phyloP scores from a whole-genome alignment of 306 rosid genomes.

The Coriaria nepalensis region DNA sequence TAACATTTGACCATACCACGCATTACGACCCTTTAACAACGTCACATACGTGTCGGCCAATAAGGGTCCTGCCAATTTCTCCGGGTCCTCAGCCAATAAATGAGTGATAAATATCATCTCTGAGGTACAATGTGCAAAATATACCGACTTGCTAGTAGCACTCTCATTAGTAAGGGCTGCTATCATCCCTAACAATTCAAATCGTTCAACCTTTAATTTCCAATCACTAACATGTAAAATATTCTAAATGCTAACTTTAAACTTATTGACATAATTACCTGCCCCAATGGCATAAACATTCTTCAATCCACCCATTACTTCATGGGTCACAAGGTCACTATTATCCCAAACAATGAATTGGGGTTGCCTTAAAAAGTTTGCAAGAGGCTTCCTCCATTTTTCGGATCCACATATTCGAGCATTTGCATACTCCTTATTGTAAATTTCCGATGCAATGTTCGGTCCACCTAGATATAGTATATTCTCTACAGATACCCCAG shows the following conservation, averaged over 20 bases:
- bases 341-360: constrained; percentile 91
- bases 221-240: too few relatives aligned
- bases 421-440: constrained; percentile 90
- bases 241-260: background rate
- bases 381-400: constrained; percentile 85
- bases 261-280: constrained; percentile 31
- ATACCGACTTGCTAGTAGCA: constrained; percentile 89
- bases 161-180: constrained; percentile 95
- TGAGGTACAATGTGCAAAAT: constrained; percentile 85
- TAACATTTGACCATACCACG: constrained; percentile 71
- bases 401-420: constrained; percentile 96
- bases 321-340: constrained; percentile 86
- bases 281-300: constrained; percentile 96
- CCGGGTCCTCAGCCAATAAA: constrained; percentile 69
- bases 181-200: constrained; percentile 53
- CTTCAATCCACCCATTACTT: constrained; percentile 98
- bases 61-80: constrained; percentile 90
- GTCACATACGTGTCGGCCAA: constrained; percentile 87
- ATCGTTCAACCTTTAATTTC: background rate
- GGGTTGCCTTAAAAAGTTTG: constrained; percentile 76
- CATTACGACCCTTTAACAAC: constrained; percentile 71
- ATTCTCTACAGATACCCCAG: constrained; percentile 74
- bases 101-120: constrained; percentile 89
- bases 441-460: constrained; percentile 81
- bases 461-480: constrained; percentile 95